Evolutionary conservation across 768 basidiomycete genomes (phyloP), one percentile per base, ranked within the genome.

Genomic region (Candolleomyces eurysporus): DNA sequence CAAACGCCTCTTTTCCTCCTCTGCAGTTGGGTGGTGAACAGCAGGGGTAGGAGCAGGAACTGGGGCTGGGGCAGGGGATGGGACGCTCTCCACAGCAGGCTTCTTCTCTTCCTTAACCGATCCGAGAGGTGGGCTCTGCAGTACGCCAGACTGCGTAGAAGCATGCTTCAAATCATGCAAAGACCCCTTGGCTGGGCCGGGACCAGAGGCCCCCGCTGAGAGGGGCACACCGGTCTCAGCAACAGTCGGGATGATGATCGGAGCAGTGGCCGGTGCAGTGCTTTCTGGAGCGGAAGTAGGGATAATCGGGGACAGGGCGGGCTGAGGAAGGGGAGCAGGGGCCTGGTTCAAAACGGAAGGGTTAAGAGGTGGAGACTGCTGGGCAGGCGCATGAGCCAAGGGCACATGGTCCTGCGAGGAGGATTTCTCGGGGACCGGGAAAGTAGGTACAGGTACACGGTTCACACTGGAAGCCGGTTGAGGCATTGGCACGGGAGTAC

Each of bases 161-260:
- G 59, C 30, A 19, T 55, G 53, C 57, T 74, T 79, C 65, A 85
- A 76, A 60, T 87, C 81, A 63, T 72, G 79, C 59, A 90, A 74
- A 2, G 87, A 87, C 5, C 88, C 90, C 62, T 82, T 84, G 2
- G 84, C 80, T 5, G 88, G 87, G 3, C 89, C 88, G 46, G 88
- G 86, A 8, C 88, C 90, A 0, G 67, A 72, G 4, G 78, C 74
- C 17, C 86, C 83, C 4, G 86, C 85, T 17, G 79, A 72, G n/a
- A 89, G 75, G 17, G 89, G 90, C n/a, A 89, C 74, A 13, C 88
- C 89, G 0, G 90, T 90, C 70, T 91, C 90, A 10, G 90, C 88
- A 7, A 92, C 80, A 4, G 89, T 91, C 4, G 87, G 89, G 8
- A 79, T 73, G 22, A 66, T 63, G 40, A 61, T 56, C 7, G 73